phyloP scores from a whole-genome alignment of 1,139 yeast species.

The Candida mesenterica region DNA sequence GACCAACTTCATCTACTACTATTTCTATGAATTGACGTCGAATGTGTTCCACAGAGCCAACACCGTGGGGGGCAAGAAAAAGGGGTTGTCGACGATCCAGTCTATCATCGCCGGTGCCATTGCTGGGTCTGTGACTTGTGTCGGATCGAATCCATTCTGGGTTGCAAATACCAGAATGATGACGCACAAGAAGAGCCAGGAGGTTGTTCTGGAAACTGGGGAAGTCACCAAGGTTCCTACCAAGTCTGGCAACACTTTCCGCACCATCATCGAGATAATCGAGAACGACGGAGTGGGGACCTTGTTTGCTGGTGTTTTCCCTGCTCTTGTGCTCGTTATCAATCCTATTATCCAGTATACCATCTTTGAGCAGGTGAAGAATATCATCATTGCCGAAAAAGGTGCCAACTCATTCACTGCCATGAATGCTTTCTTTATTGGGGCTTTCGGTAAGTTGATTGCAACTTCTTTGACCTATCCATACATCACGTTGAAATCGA shows the following conservation, averaged over 20 bases:
- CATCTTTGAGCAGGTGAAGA: constrained; percentile 82
- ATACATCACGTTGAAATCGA: constrained; percentile 81
- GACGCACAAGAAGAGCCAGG: constrained; percentile 52
- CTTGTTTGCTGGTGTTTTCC: constrained; percentile 80
- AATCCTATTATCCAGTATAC: constrained; percentile 94
- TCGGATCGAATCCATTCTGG: constrained; percentile 94
- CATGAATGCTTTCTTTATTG: constrained; percentile 75
- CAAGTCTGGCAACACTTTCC: constrained; percentile 40
- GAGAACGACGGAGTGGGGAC: constrained; percentile 70
- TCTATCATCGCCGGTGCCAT: constrained; percentile 78
- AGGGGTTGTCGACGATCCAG: constrained; percentile 62
- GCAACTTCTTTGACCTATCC: constrained; percentile 91
- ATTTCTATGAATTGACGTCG: constrained; percentile 76
- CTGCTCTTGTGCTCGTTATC: constrained; percentile 79
- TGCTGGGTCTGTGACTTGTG: constrained; percentile 85
- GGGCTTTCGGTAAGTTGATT: constrained; percentile 84
- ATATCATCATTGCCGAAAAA: constrained; percentile 54
- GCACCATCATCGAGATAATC: constrained; percentile 59
- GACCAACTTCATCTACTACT: constrained; percentile 86
- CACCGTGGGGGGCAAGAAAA: constrained; percentile 19
- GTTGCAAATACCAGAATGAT: constrained; percentile 83
- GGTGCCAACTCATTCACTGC: constrained; percentile 51
- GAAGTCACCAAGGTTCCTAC: constrained; percentile 12
- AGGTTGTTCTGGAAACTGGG: too few species aligned
- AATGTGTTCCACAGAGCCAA: constrained; percentile 50